Evolutionary conservation across 352 stramenopile species (phyloP), one percentile per base, ranked within the genome.

Genomic region (Plasmopara viticola): DNA sequence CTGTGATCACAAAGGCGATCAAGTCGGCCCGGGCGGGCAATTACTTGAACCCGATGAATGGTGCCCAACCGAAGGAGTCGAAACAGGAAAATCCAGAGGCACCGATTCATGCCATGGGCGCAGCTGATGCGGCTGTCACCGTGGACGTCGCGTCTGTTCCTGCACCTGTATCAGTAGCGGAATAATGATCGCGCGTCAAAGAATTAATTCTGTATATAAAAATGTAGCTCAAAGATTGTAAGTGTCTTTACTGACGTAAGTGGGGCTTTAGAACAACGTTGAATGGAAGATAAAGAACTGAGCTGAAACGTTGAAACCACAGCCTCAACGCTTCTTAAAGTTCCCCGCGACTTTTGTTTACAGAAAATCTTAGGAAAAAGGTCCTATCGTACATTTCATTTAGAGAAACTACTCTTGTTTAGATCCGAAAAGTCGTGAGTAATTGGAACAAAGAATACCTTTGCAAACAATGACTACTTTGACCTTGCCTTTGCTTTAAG

Each of bases 1-100:
- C 74, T 37, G 78, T 89, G 48, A 89, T 89, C 48, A 81, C 60
- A 25, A 76, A 71, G 15, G 76, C 78, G 17, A 87, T 89, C 35
- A 77, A 84, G 51, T 80, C 79, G 17, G 78, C 76, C 29, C 65
- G 67, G 3, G 48, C 68, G 42, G 45, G 67, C 15, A 70, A 49
- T 15, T 68, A 72, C n/a, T 44, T 72, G 15, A 35, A 50, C 5
- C 35, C 60, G 34, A 55, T 48, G 9, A 34, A 47, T 31, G 25
- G 43, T 33, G 34, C 51, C 6, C 63, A 69, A 30, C 44, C 51
- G 14, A 51, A 58, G 10, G 49, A 64, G 29, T 56, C 42, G 14
- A 50, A 60, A 38, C 15, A 60, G 1, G 49, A 59, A 10, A 38
- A 50, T 38, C 38, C 31, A 18, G 51, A 64, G 37, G 42, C 37